Percentiles rank a stretch among this genome's conserved stretches.
Conservation (phyloP, 2,329 filamentous ascomycete genomes). For the Elsinoe ampelina region DNA sequence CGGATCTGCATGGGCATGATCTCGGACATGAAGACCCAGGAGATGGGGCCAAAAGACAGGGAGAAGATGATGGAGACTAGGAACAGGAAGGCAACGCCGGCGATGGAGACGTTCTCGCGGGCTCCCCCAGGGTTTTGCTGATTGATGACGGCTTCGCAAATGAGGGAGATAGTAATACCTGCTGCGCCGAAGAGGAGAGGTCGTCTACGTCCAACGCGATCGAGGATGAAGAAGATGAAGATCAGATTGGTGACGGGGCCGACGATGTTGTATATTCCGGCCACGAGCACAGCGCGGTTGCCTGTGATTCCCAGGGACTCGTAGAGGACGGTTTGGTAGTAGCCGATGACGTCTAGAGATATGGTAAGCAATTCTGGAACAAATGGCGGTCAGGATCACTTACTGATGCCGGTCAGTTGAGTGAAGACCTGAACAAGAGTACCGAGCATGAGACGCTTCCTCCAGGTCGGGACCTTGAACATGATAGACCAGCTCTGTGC, state of each 20-base stretch:
- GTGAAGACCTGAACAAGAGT: constrained; percentile 56
- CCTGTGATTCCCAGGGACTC: constrained; percentile 48
- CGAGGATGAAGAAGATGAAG: constrained; percentile 50
- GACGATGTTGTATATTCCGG: constrained; percentile 52
- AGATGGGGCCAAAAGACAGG: constrained; percentile 49
- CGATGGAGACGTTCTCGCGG: constrained; percentile 44
- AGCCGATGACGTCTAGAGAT: constrained; percentile 47
- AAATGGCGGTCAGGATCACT: not conserved
- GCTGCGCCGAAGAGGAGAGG: constrained; percentile 47
- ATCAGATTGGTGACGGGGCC: constrained; percentile 50
- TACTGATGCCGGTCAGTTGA: constrained; percentile 52
- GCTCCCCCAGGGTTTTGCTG: constrained; percentile 38
- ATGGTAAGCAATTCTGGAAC: not conserved
- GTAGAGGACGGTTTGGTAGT: constrained; percentile 54
- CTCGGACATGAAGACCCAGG: constrained; percentile 58
- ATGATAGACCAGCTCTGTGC: constrained; percentile 47
- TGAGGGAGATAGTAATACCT: constrained; percentile 47
- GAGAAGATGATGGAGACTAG: constrained; percentile 51
- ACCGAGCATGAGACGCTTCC: constrained; percentile 53
- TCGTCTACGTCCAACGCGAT: constrained; percentile 43
- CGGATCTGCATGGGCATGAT: constrained; percentile 60
- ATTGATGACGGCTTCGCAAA: constrained; percentile 52
- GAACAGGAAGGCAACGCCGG: constrained; percentile 58
- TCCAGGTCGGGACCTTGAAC: constrained; percentile 50
- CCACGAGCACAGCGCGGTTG: constrained; percentile 42